Conservation (phyloP, 345 rosid species). For the Ceriops zippeliana region DNA sequence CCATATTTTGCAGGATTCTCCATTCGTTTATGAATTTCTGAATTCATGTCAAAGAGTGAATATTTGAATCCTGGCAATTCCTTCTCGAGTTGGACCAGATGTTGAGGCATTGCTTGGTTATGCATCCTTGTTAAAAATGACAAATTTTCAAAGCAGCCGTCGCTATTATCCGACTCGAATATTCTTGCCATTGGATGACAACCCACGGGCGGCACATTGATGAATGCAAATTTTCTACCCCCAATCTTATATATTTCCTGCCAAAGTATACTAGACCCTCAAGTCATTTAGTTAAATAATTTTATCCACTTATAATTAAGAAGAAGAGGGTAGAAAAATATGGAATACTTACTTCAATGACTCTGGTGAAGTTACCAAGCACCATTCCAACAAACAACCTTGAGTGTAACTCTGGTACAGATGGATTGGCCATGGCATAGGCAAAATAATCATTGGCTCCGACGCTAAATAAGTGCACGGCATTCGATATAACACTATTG, state of each 20-base stretch:
- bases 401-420: neutral
- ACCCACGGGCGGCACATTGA: neutral
- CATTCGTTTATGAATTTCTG: neutral
- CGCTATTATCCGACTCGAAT: neutral
- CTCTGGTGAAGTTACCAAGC: neutral
- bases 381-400: neutral
- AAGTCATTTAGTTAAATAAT: too few relatives aligned
- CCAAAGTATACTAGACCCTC: neutral
- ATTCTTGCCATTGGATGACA: neutral
- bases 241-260: conserved; percentile 1
- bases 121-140: neutral
- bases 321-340: too few relatives aligned
- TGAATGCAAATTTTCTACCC: conserved; percentile 1
- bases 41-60: neutral
- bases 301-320: too few relatives aligned
- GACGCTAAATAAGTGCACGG: neutral
- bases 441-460: neutral
- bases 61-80: neutral
- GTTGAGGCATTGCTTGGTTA: neutral
- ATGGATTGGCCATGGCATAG: neutral
- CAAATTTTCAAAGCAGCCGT: neutral
- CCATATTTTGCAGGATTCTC: neutral
- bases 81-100: neutral
- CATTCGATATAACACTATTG: neutral
- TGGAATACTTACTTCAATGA: neutral